phyloP scores from a whole-genome alignment of 257 asterid genomes.

The Ligustrum vulgare region DNA sequence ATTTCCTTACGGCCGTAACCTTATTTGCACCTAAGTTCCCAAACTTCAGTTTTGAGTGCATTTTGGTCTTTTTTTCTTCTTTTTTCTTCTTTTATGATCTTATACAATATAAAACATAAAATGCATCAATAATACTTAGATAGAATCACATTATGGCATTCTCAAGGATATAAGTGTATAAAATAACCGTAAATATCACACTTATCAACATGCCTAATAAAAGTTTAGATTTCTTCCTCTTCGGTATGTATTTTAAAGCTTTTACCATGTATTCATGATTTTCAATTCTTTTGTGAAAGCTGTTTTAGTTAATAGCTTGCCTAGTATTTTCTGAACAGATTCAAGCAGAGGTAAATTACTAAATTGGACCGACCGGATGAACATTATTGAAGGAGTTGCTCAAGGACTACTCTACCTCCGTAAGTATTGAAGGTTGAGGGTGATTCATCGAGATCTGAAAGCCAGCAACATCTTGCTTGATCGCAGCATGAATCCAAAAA shows the following conservation, averaged over 20 bases:
- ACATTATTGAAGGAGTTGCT: conserved; percentile 40
- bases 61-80: no score
- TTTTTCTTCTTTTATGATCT: no score
- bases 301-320: neutral
- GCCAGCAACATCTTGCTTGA: conserved; percentile 46
- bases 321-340: conserved; percentile 4
- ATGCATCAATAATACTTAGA: no score
- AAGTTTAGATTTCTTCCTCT: conserved; percentile 38
- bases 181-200: no score
- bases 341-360: conserved; percentile 14
- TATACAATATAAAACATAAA: no score
- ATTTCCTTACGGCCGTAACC: no score
- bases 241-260: conserved; percentile 18
- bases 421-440: conserved; percentile 30
- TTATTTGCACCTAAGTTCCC: no score
- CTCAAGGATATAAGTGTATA: no score
- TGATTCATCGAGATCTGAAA: conserved; percentile 45
- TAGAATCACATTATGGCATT: no score
- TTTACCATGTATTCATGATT: neutral
- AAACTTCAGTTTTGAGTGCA: no score
- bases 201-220: conserved; percentile 40
- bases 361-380: conserved; percentile 30
- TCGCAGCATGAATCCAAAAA: conserved; percentile 39
- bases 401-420: conserved; percentile 45
- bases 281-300: conserved; percentile 5